Base-by-base conservation (phyloP, 2,329 filamentous ascomycete genomes). In the Boeremia exigua region DNA sequence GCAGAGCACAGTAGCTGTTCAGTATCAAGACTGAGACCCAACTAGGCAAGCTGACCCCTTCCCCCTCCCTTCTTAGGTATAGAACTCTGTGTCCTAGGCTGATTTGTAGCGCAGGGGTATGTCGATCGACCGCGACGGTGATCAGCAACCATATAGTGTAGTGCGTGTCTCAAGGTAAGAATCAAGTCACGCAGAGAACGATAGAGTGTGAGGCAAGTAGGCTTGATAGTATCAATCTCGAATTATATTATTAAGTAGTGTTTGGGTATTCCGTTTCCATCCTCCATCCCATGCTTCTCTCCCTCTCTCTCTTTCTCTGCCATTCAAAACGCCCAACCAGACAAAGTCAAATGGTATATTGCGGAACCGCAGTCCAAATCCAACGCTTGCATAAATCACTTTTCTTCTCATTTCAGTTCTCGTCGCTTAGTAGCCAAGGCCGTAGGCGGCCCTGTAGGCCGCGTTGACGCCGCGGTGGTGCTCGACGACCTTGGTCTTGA, bases 401-500 rank as follows among this genome's bases (percentile, higher is more conserved):
- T 54, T 58, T 54, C 19, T 43, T 32, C 29, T 50, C 46, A 27
- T 27, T 43, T 32, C 30, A 37, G 23, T 46, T 29, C 45, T 12
- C 27, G 23, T 28, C 43, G 14, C 17, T 38, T 54, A 54, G 32
- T 43, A 47, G 40, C 49, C 48, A 5, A 17, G 17, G 29, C 59
- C 60, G 15, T 65, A 66, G 7, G 56, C 48, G 6, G 27, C 27
- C 29, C 58, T 56, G 15, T 65, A 66, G 6, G 56, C 59, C 34
- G 56, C 40, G 47, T 65, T 71, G 9, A 72, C 63, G 48, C 64
- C 62, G 30, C 59, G 49, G 61, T 71, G 70, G 58, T 73, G 70
- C 57, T 71, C 69, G 32, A 66, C 63, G n/a, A 65, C 65, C 54
- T 47, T 65, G 54, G 59, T 66, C 62, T 71, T 68, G 33, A 73